Evolutionary conservation across 306 rosid genomes (phyloP).

Genomic region (Datisca glomerata): DNA sequence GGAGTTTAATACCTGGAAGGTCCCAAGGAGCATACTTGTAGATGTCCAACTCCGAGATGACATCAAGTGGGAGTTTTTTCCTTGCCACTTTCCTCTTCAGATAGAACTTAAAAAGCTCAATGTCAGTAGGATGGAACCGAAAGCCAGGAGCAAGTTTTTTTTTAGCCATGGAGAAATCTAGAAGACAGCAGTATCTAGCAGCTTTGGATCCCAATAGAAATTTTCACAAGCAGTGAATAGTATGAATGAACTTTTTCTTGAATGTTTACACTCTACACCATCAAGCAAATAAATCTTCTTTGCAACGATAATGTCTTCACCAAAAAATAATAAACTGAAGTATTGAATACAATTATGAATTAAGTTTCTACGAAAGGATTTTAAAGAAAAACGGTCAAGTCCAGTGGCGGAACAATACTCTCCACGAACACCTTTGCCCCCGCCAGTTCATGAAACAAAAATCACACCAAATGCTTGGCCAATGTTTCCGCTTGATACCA

Average conservation of each 20-base stretch:
- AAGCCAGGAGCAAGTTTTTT: conserved; percentile 37
- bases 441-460: conserved; percentile 30
- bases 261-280: too few species aligned
- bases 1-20: conserved; percentile 46
- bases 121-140: conserved; percentile 59
- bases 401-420: conserved; percentile 41
- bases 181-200: not conserved
- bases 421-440: conserved; percentile 31
- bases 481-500: conserved; percentile 21
- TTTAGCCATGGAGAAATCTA: conserved; percentile 18
- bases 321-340: not conserved
- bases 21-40: conserved; percentile 64
- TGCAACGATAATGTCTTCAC: conserved; percentile 8
- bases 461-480: conserved; percentile 7
- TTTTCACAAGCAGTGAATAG: conserved; percentile 3
- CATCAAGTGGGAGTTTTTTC: conserved; percentile 15
- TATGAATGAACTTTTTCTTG: not conserved
- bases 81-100: conserved; percentile 47
- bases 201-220: not conserved
- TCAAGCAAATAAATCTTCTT: too few species aligned
- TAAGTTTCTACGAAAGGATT: conserved; percentile 2
- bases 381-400: conserved; percentile 20
- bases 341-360: conserved; percentile 6
- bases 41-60: conserved; percentile 48
- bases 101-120: conserved; percentile 43